Base-by-base conservation (phyloP, 305 asterid genomes). In the Fraxinus dipetala region DNA sequence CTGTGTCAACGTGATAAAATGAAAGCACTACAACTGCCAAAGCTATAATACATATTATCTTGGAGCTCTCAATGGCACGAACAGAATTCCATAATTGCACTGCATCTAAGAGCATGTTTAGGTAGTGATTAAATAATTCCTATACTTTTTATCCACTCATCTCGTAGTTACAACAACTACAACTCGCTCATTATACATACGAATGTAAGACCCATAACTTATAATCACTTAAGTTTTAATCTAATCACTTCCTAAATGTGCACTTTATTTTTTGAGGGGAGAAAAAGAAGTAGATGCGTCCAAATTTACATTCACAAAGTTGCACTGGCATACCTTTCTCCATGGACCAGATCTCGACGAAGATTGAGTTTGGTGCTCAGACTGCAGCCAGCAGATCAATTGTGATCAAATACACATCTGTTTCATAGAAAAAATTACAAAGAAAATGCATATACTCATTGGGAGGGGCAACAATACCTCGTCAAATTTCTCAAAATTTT, bases 401-500 rank as follows among this genome's bases (percentile, higher is more conserved):
- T 45, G 18, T 3, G 6, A 14, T 48, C 20, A 48, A 48, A 48
- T 48, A 48, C 7, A 14, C 38, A n/a, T 67, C 26, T 38, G 56
- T 77, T 65, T 81, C 34, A 77, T 14, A 77, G 73, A 48, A 83
- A 45, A 83, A 7, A 43, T 59, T 48, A 83, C 83, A 38, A 82
- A 63, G 75, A 36, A 16, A 79, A 30, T 22, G 69, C 36, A 56
- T 65, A 30, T 14, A 24, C 32, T 61, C 76, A 67, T 31, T 24
- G 65, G 40, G 43, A 79, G 61, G 74, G 40, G 78, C 51, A 79
- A 20, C 48, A 54, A 63, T 85, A 96, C 99, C 94, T 96, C 98
- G 30, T 94, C 99, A 82, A 96, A 96, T 86, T 95, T 94, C 85
- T 95, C 98, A 79, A 95, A 95, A 84, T 95, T 95, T 86, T 95